Base-by-base conservation (phyloP, 768 basidiomycete genomes). In the Kwoniella mangroviensis region DNA sequence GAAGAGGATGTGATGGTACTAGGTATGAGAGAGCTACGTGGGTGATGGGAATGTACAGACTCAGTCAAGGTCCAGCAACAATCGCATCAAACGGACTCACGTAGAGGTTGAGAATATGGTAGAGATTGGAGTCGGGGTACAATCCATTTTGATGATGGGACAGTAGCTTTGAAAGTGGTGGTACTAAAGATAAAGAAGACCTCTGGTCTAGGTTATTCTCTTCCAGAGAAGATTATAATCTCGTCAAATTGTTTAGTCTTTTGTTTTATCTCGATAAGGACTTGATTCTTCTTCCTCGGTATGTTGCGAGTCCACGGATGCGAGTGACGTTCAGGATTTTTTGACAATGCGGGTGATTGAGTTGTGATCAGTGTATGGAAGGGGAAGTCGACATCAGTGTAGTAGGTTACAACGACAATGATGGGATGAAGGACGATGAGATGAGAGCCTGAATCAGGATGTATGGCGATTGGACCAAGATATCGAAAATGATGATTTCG, bases 61-160 rank as follows among this genome's bases (percentile, higher is more conserved):
- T 19, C 24, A 59, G 15, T 24, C 21, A 4, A 17, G 26, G 34
- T 41, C 34, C 21, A 3, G 34, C 28, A 58, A 34, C 34, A 9
- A 58, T 58, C 19, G 13, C 9, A 45, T 7, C 21, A 19, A 21
- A 19, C 9, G 4, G n/a, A 70, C 71, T 72, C 67, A 75, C 73
- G 64, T 75, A 2, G 68, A 63, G 2, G 71, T 67, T 10, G 70
- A 40, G 24, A 70, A 75, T 9, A 69, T 17, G 10, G 73, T 75
- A 41, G 67, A 67, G 22, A 68, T 72, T 1, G 73, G 70, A 2
- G 73, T 69, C 7, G 73, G 67, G 15, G 22, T 28, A 60, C 73
- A 74, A 15, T 67, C 45, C 70, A 72, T 72, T 42, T 45, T 59
- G 54, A 19, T 49, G 45, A 49, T 49, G 45, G 19, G 12, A 6